phyloP scores from a whole-genome alignment of 805 yeast species.

The Zygosaccharomyces pseudorouxii region DNA sequence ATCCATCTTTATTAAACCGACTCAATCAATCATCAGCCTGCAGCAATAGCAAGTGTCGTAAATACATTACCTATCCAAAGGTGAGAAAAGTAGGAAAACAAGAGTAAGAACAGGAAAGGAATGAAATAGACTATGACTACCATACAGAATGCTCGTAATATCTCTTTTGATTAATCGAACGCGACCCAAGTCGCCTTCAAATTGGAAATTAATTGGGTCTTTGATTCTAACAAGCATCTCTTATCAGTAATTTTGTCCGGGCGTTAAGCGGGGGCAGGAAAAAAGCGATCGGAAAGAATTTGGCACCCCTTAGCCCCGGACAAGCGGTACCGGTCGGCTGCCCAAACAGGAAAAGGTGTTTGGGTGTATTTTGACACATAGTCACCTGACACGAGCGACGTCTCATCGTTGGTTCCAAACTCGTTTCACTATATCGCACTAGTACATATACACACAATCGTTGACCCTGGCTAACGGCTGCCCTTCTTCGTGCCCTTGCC shows the following conservation, averaged over 20 bases:
- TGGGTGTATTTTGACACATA: not conserved
- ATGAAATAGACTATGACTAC: not conserved
- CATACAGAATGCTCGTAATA: not conserved
- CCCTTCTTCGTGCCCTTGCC: slow-evolving; percentile 2
- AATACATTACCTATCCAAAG: not conserved
- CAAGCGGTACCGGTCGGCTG: not conserved
- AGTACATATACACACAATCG: no score
- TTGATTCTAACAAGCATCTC: not conserved
- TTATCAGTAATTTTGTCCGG: slow-evolving; percentile 1
- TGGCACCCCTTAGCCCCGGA: not conserved
- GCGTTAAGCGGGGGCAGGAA: not conserved
- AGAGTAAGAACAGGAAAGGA: not conserved
- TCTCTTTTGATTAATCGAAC: not conserved
- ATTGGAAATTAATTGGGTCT: not conserved
- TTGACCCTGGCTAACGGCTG: not conserved
- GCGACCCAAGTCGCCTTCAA: not conserved
- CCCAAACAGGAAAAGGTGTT: not conserved
- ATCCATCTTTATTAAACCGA: not conserved
- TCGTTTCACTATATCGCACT: no score
- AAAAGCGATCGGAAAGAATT: not conserved
- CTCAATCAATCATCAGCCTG: not conserved
- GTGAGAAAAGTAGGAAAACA: not conserved
- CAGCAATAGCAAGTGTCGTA: not conserved
- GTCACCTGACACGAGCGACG: no score
- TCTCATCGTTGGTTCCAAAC: no score